Percentiles rank a stretch among this genome's conserved stretches.
Evolutionary conservation across 768 basidiomycete genomes (phyloP).

Genomic region (Multifurca ochricompacta): DNA sequence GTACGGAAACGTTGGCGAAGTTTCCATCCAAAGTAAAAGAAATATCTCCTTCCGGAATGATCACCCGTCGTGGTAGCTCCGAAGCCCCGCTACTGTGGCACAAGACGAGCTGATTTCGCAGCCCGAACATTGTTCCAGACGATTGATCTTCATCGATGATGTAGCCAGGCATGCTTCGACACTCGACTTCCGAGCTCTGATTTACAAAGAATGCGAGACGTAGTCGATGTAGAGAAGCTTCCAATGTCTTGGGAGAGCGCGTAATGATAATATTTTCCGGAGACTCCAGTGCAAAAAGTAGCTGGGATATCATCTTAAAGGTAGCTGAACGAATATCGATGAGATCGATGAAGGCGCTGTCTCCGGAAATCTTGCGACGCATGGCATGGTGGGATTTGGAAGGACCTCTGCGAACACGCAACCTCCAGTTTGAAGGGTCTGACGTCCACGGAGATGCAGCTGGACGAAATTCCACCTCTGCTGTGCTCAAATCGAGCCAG

Average conservation of each 20-base stretch:
- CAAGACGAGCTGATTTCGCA: conserved; percentile 27
- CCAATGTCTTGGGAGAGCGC: not conserved
- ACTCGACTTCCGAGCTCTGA: conserved; percentile 28
- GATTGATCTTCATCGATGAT: conserved; percentile 37
- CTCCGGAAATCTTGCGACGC: not conserved
- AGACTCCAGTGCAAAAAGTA: not conserved
- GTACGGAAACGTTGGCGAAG: conserved; percentile 2
- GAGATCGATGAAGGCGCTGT: not conserved
- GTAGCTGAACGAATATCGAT: conserved; percentile 6
- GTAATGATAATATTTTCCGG: not conserved
- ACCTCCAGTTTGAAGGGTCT: conserved; percentile 26
- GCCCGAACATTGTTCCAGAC: conserved; percentile 38
- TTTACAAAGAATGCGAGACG: conserved; percentile 35
- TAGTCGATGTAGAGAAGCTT: conserved; percentile 34
- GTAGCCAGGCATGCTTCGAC: conserved; percentile 35
- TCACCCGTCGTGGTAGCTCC: not conserved
- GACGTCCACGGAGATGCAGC: conserved; percentile 26
- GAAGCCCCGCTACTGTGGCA: not conserved
- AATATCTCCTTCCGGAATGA: conserved; percentile 6
- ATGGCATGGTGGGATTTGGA: not conserved
- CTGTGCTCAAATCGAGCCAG: conserved; percentile 28
- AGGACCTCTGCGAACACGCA: not conserved
- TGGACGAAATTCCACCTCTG: conserved; percentile 30
- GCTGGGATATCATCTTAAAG: not conserved
- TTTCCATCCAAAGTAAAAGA: not conserved